Evolutionary conservation across 2,329 filamentous ascomycete genomes (phyloP), one percentile per base, ranked within the genome.

Genomic region (Alternaria ventricosa): DNA sequence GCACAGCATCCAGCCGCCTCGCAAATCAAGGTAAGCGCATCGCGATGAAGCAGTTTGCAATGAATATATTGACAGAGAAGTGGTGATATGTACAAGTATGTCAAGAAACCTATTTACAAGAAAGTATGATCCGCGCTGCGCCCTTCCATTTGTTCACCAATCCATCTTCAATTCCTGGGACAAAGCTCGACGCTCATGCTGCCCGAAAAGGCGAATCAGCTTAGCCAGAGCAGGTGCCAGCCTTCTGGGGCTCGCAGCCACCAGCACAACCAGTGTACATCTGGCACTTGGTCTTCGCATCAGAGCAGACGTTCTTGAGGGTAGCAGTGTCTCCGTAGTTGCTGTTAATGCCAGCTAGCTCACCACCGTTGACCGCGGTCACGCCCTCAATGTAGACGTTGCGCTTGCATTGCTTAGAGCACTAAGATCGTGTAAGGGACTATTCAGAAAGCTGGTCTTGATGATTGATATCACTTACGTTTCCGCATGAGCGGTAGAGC

Each of bases 311-410:
- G 55, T 76, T 72, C 68, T 69, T 75, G 45, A 79, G 70, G 36
- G 74, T 81, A 64, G 82, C 82, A 3, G 82, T 83, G 67, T 84
- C 83, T 15, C 82, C 82, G 64, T 82, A 85, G 79, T 85, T 85
- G 53, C 75, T 77, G 76, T 85, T 85, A 70, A 85, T 84, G 41
- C 83, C 82, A 63, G 78, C 83, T 20, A 83, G 76, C 57, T 77
- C 75, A 41, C 82, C 83, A 57, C 77, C 72, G n/a, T 77, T 71
- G 47, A 79, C 78, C 43, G 80, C 81, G 7, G 76, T 77, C 49
- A 82, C 72, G 59, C 80, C 80, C 66, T 82, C 74, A 25, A 85
- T 78, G 64, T 82, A 77, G 54, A 84, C 78, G 67, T 82, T 79
- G 33, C 83, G 79, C 55, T 79, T 79, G 69, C 79, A 76, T 20